Evolutionary conservation across 768 basidiomycete genomes (phyloP), one percentile per base, ranked within the genome.

Genomic region (Russula ochroleuca): DNA sequence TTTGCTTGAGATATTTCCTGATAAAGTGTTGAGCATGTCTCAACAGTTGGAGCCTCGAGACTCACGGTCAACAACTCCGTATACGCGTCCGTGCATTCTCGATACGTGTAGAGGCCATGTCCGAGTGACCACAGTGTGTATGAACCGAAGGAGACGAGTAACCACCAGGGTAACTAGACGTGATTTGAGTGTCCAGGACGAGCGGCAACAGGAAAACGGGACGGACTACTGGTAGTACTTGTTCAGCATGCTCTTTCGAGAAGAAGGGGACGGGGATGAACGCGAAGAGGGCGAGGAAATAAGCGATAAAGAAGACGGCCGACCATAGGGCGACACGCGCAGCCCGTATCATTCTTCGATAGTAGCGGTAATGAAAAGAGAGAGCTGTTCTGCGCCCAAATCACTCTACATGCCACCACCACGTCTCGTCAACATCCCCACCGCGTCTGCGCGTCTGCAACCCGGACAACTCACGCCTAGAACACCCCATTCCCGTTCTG

Each of bases 31-130:
- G 21, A 41, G 49, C 21, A 54, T 17, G 54, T 48, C 28, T 40
- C 19, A 35, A 9, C 19, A 21, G 21, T 37, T n/a, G 25, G 33
- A 66, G 14, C 13, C 23, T 19, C 40, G 19, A 13, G 51, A 77
- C 83, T 75, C 71, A 88, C 88, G 69, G 73, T 70, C 67, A 89
- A 76, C 58, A 92, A 73, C 72, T 88, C 87, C 14, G 81, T 78
- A 67, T 92, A 89, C 5, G 90, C 90, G 68, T 92, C 88, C 45
- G 88, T 86, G 71, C 88, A 89, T 68, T 92, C 90, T 69, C 82
- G 76, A 69, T 90, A 87, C 2, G 85, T 85, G 67, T 84, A 81
- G 48, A 92, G 70, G 2, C 90, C 90, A 80, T 83, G 83, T 11
- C 91, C 90, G 21, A 92, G 82, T 11, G 85, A 87, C 76, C 84